Evolutionary conservation across 257 asterid species (phyloP).

Genomic region (Solanum chiquidenum): DNA sequence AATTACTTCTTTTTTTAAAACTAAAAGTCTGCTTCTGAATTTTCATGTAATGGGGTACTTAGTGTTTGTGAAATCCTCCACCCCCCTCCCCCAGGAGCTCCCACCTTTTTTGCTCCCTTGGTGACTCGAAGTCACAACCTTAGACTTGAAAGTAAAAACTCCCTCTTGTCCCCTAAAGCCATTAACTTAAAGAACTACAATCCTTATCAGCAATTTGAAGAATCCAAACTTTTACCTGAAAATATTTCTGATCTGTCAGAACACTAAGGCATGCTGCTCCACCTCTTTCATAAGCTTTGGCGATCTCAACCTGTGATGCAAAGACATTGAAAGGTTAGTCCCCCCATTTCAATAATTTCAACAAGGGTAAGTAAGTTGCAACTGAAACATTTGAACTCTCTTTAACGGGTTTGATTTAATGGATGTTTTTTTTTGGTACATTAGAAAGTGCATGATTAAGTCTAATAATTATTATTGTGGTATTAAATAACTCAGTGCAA

Average conservation of each 20-base stretch:
- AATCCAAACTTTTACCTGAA: conserved; percentile 43
- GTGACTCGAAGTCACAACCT: not conserved
- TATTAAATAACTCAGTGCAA: not conserved
- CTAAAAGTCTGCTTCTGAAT: not conserved
- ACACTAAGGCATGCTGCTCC: conserved; percentile 97
- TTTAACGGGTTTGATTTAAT: not conserved
- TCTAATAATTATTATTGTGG: not conserved
- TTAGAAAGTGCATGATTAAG: not conserved
- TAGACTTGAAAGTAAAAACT: not conserved
- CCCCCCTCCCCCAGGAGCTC: not conserved
- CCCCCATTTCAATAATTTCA: not conserved
- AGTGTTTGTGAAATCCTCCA: not conserved
- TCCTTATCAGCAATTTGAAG: not conserved
- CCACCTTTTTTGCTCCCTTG: not conserved
- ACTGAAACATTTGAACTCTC: not conserved
- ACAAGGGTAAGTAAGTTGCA: not conserved
- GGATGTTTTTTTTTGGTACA: not conserved
- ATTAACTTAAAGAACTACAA: not conserved
- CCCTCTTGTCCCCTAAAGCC: not conserved
- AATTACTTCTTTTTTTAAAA: not conserved
- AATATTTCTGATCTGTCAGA: conserved; percentile 70
- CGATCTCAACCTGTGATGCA: conserved; percentile 60
- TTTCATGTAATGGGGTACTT: not conserved
- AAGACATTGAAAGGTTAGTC: conserved; percentile 8
- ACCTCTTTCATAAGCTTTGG: conserved; percentile 90